phyloP scores from a whole-genome alignment of 2,329 filamentous ascomycete species.

The Ophiostoma ulmi region DNA sequence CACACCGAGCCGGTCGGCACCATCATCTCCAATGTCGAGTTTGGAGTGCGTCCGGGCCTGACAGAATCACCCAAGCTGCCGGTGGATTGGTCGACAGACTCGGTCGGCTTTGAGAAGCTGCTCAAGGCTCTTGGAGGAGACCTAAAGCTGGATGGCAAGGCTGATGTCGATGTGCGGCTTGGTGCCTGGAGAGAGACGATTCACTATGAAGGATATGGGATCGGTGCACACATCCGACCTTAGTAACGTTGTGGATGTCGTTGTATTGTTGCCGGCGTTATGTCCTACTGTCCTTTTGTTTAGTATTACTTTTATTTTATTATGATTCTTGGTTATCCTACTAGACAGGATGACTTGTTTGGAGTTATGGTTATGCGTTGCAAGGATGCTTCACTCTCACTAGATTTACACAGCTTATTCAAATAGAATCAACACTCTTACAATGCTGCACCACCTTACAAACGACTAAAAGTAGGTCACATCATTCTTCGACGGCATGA shows the following conservation, averaged over 20 bases:
- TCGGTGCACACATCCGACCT: conserved; percentile 59
- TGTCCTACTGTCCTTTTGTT: neutral
- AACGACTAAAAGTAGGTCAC: neutral
- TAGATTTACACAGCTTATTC: neutral
- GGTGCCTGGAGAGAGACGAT: conserved; percentile 69
- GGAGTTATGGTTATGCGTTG: neutral
- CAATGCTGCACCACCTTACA: neutral
- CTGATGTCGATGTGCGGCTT: conserved; percentile 67
- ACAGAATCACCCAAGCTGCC: conserved; percentile 71
- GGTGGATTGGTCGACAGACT: conserved; percentile 71
- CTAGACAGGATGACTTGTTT: neutral
- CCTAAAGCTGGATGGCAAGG: conserved; percentile 72
- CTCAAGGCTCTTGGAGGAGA: conserved; percentile 72
- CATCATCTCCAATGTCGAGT: conserved; percentile 69
- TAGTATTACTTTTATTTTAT: neutral
- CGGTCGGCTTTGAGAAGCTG: conserved; percentile 78
- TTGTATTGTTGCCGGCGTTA: neutral
- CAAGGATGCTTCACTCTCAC: neutral
- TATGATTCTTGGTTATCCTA: neutral
- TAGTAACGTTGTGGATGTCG: conserved; percentile 30
- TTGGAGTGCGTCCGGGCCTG: conserved; percentile 69
- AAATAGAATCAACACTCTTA: neutral
- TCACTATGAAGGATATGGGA: conserved; percentile 64
- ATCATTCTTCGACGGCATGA: neutral
- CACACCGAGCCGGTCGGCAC: conserved; percentile 69